Evolutionary conservation across 139 green algal genomes (phyloP), one percentile per base, ranked within the genome.

Genomic region (Auxenochlorella pyrenoidosa): DNA sequence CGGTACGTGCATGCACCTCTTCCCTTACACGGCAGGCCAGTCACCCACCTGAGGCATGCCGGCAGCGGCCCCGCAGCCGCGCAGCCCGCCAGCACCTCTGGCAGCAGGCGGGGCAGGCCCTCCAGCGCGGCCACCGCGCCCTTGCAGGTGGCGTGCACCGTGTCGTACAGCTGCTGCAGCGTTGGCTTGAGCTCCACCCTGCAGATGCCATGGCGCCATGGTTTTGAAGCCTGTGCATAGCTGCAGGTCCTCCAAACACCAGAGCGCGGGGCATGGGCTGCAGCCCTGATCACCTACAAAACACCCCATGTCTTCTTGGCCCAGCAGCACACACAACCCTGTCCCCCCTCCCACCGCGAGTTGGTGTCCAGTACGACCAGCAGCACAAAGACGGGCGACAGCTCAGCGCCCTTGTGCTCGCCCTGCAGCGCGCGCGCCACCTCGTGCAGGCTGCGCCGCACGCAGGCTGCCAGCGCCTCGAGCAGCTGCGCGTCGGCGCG

Each of bases 341-440:
- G n/a, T n/a, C n/a, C 32, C n/a, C 26, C 43, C 6, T 0, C 83
- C n/a, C 30, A 58, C 83, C 83, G 77, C 44, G 89, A 80, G 44
- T 75, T 89, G 40, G 89, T 90, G 21, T 94, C 91, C 30, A 96
- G 85, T 0, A 91, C 84, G 75, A 97, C 90, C 32, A 82, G 92
- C 1, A 96, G 91, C 79, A 94, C 92, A 92, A 98, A 98, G 47
- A 98, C 92, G 22, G 96, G 96, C 38, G 93, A 75, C 43, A 90
- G 63, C 58, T 90, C 90, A 0, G 65, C 68, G 41, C 84, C 83
- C 63, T 87, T 92, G 40, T 92, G 80, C 5, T 82, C 65, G 12
- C 96, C 96, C 65, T 97, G 97, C 13, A 98, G 93, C 68, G 94
- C 91, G 16, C 94, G 93, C 19, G 89, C 94, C 60, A 98, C 88